Percentiles rank a stretch among this genome's conserved stretches.
These are phyloP conservation scores for Coemansia sp. DNA, from an alignment of 192 early-diverging fungal species.

Conservation along the genomic window DNA sequence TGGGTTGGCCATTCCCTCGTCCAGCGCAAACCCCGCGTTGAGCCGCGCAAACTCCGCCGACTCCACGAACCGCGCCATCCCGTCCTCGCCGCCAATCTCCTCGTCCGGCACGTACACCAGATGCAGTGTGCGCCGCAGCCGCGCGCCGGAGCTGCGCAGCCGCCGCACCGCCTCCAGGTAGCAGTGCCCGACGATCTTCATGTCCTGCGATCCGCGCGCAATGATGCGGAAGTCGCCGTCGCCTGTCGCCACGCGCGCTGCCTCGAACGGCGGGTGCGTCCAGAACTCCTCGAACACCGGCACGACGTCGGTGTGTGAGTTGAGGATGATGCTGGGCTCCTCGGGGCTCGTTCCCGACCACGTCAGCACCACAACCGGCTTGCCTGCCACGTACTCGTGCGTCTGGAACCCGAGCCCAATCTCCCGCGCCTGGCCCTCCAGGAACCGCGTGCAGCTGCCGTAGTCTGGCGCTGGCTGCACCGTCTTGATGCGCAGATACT, in stretches of 20 bases:
- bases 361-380: constrained; percentile 74
- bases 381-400: constrained; percentile 60
- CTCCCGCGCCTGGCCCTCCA: constrained; percentile 68
- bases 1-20: constrained; percentile 80
- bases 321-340: constrained; percentile 68
- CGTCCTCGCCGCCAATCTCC: constrained; percentile 81
- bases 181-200: constrained; percentile 84
- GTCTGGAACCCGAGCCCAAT: constrained; percentile 60
- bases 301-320: constrained; percentile 89
- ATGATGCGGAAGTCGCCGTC: constrained; percentile 66
- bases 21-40: constrained; percentile 80
- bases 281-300: constrained; percentile 80
- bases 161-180: constrained; percentile 80
- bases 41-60: constrained; percentile 67
- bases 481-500: constrained; percentile 83
- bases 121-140: constrained; percentile 70
- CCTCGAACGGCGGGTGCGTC: constrained; percentile 77
- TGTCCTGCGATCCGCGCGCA: constrained; percentile 87
- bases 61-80: constrained; percentile 71
- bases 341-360: constrained; percentile 61
- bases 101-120: constrained; percentile 82
- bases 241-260: constrained; percentile 56
- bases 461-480: constrained; percentile 87
- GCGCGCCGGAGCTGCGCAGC: constrained; percentile 58
- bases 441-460: constrained; percentile 59